phyloP scores from a whole-genome alignment of 2,329 filamentous ascomycete species.

The Chaetomiaceae sp. region DNA sequence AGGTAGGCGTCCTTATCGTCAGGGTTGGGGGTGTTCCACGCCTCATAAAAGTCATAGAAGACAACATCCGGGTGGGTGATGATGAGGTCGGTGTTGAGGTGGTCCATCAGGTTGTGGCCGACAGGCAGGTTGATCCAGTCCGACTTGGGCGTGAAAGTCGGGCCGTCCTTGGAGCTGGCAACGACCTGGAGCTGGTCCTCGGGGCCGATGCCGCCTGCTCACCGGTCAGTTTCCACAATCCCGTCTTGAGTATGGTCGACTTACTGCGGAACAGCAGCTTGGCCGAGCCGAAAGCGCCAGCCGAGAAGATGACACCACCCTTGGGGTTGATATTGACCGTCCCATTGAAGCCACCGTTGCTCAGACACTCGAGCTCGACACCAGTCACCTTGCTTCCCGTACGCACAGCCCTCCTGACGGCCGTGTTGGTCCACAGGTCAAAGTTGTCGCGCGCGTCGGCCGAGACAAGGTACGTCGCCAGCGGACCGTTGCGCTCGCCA shows the following conservation, averaged over 20 bases:
- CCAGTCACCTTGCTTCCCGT: constrained; percentile 59
- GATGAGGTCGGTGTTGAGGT: constrained; percentile 48
- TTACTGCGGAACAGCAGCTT: constrained; percentile 62
- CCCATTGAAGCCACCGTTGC: constrained; percentile 51
- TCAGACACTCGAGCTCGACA: constrained; percentile 59
- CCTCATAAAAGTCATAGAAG: constrained; percentile 63
- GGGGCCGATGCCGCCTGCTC: constrained; percentile 56
- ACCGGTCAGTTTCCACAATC: not conserved
- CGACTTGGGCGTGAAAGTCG: constrained; percentile 45
- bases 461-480: constrained; percentile 61
- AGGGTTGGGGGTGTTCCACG: constrained; percentile 47
- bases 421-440: constrained; percentile 60
- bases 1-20: constrained; percentile 44
- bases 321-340: constrained; percentile 53
- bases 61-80: constrained; percentile 42
- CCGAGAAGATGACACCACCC: constrained; percentile 64
- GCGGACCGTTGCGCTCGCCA: constrained; percentile 64
- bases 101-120: constrained; percentile 56
- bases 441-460: constrained; percentile 55
- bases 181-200: constrained; percentile 53
- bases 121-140: constrained; percentile 57
- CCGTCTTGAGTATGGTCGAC: constrained; percentile 1
- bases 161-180: constrained; percentile 45
- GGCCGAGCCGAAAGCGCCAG: constrained; percentile 65
- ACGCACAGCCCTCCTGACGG: constrained; percentile 63